Evolutionary conservation across 2,329 filamentous ascomycete species (phyloP).

Genomic region (Berkeleyomyces rouxiae): DNA sequence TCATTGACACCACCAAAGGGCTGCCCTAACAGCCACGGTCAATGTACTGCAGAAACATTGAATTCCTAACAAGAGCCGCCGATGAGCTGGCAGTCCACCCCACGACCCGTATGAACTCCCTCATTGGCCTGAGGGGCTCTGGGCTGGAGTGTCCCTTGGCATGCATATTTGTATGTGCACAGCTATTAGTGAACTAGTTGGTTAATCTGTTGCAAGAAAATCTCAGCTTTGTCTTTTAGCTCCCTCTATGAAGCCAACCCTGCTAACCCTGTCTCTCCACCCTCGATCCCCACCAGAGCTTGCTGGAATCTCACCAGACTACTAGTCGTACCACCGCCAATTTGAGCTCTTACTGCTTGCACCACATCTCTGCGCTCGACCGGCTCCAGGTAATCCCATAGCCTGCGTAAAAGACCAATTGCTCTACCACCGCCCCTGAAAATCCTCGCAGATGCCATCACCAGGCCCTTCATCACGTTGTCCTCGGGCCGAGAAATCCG

Average conservation of each 20-base stretch:
- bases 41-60: background rate
- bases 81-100: too few relatives aligned
- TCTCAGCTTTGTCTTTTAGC: too few relatives aligned
- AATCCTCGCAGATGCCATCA: conserved; percentile 17
- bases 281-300: background rate
- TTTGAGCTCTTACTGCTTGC: background rate
- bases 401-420: conserved; percentile 13
- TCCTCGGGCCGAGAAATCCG: conserved; percentile 10
- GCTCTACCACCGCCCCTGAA: conserved; percentile 14
- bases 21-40: too few relatives aligned
- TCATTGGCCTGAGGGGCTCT: too few relatives aligned
- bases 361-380: background rate
- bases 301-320: background rate
- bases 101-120: too few relatives aligned
- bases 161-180: too few relatives aligned
- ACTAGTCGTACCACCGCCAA: background rate
- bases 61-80: background rate
- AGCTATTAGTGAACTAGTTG: too few relatives aligned
- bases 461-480: conserved; percentile 14
- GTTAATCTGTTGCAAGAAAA: too few relatives aligned
- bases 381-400: conserved; percentile 17
- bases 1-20: too few relatives aligned
- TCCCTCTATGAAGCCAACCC: too few relatives aligned
- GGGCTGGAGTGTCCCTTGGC: too few relatives aligned
- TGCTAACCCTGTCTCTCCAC: too few relatives aligned